Evolutionary conservation across 805 yeast species (phyloP).

Genomic region (Cyberlindnera petersonii): DNA sequence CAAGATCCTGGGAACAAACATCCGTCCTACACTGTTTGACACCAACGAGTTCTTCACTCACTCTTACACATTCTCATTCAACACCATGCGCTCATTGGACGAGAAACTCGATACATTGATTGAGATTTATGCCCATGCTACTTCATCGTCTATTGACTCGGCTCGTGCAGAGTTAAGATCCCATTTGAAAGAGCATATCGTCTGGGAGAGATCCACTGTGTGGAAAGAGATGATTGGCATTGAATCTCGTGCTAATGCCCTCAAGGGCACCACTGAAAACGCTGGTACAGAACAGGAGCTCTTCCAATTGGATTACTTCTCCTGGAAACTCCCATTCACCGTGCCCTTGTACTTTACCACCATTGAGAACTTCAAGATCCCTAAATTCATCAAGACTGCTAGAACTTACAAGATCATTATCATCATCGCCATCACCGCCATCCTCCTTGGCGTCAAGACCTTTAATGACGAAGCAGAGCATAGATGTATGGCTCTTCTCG

Average conservation of each 20-base stretch:
- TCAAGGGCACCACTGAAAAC: conserved; percentile 36
- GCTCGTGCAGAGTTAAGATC: conserved; percentile 53
- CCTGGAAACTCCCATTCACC: conserved; percentile 30
- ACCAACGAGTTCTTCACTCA: conserved; percentile 39
- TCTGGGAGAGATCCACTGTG: conserved; percentile 94
- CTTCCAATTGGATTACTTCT: conserved; percentile 32
- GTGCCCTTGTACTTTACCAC: conserved; percentile 26
- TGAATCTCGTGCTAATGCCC: conserved; percentile 57
- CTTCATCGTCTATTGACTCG: conserved; percentile 31
- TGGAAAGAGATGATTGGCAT: conserved; percentile 94
- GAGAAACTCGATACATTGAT: conserved; percentile 48
- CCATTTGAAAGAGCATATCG: conserved; percentile 81
- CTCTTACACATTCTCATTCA: conserved; percentile 52
- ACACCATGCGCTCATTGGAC: conserved; percentile 48
- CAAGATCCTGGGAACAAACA: conserved; percentile 59
- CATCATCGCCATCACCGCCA: conserved; percentile 48
- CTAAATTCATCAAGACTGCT: conserved; percentile 36
- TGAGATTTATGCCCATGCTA: conserved; percentile 50
- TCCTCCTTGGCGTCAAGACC: conserved; percentile 55
- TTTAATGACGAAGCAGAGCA: conserved; percentile 58
- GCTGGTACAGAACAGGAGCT: conserved; percentile 30
- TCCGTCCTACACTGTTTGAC: conserved; percentile 48
- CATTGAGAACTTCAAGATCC: conserved; percentile 36
- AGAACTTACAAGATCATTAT: conserved; percentile 30
- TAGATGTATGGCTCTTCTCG: conserved; percentile 63